Percentiles rank a stretch among this genome's conserved stretches.
Conservation (phyloP, 176 grass and related monocot genomes). For the Aegilops sharonensis region DNA sequence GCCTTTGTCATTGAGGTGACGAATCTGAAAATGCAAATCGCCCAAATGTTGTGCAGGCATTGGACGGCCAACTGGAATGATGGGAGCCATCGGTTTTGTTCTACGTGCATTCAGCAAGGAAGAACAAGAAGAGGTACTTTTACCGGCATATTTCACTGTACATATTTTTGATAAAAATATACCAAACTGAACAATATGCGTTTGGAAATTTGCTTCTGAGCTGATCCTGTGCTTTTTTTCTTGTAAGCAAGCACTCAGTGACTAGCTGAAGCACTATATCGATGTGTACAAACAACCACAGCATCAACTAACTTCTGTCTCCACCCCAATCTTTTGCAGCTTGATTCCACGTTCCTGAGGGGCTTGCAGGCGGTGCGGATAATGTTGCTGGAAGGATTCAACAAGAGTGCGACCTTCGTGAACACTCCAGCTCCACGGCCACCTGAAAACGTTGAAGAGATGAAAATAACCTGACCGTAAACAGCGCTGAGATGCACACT, state of each 20-base stretch:
- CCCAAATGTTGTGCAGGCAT: constrained; percentile 46
- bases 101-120: constrained; percentile 69
- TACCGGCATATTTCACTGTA: not conserved
- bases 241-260: not conserved
- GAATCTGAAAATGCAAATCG: not conserved
- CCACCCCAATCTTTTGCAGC: constrained; percentile 32
- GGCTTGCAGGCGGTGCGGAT: constrained; percentile 59
- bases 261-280: not conserved
- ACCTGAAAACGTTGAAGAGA: constrained; percentile 50
- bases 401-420: constrained; percentile 69
- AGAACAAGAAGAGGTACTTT: constrained; percentile 73
- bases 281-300: not conserved
- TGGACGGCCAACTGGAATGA: constrained; percentile 81
- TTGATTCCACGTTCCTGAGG: constrained; percentile 52
- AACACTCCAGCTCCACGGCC: constrained; percentile 43
- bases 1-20: not conserved
- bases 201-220: not conserved
- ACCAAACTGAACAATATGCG: not conserved
- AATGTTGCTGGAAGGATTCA: constrained; percentile 66
- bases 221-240: not conserved
- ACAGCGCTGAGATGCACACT: not conserved
- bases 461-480: constrained; percentile 3
- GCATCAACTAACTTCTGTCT: not conserved
- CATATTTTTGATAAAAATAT: not conserved
- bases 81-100: constrained; percentile 84